A percentile compares a stretch with the other conserved stretches of the same genome.
These are phyloP conservation scores for Scutellaria minor DNA, from an alignment of 257 asterid species.

Conservation along the genomic window DNA sequence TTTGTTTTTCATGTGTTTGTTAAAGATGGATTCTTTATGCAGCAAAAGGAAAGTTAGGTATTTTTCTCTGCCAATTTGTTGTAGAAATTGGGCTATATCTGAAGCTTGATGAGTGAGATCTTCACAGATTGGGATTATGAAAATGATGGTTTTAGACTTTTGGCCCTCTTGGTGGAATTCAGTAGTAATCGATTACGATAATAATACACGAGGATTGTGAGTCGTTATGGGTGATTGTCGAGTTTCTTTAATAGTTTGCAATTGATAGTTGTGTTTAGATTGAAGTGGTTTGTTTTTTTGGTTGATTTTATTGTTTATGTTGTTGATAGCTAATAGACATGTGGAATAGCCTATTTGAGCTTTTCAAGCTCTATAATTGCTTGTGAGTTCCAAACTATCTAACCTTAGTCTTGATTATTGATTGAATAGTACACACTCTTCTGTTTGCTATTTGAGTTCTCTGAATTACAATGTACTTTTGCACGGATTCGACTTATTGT, in stretches of 20 bases:
- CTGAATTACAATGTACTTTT: neutral
- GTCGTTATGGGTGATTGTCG: conserved; percentile 30
- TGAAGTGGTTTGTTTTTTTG: neutral
- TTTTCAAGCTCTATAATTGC: neutral
- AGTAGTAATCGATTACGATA: neutral
- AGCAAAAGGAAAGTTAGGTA: conserved; percentile 13
- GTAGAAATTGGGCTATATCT: neutral
- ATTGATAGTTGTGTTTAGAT: conserved; percentile 22
- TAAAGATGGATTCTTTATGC: conserved; percentile 30
- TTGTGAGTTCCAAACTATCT: neutral
- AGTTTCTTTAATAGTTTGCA: conserved; percentile 9
- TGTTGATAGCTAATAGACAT: neutral
- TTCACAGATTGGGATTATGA: conserved; percentile 10
- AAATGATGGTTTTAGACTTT: conserved; percentile 25
- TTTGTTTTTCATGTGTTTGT: neutral
- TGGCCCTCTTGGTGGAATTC: conserved; percentile 14
- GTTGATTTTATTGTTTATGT: neutral
- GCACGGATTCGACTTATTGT: neutral
- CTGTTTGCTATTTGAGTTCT: conserved; percentile 10
- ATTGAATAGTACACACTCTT: neutral
- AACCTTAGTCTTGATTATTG: neutral
- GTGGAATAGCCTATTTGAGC: conserved; percentile 3
- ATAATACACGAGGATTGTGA: conserved; percentile 17
- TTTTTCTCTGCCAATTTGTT: conserved; percentile 11
- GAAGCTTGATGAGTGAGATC: conserved; percentile 5